A percentile compares a stretch with the other conserved stretches of the same genome.
phyloP scores from a whole-genome alignment of 345 rosid genomes.

The Eucalyptus victrix region DNA sequence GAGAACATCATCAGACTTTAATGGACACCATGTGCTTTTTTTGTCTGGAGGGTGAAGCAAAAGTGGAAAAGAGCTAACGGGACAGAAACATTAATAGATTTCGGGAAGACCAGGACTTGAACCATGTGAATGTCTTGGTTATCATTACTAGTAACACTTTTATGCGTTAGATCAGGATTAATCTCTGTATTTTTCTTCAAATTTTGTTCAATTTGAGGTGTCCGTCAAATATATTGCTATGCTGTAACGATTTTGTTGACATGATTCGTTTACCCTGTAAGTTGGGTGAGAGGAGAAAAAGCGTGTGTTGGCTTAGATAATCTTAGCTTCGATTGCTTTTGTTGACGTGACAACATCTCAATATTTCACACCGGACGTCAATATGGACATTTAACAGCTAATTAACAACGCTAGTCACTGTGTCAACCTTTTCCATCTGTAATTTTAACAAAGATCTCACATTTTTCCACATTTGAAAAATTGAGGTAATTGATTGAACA shows the following conservation, averaged over 20 bases:
- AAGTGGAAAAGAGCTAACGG: background rate
- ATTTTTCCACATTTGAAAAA: too few relatives aligned
- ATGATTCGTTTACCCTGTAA: background rate
- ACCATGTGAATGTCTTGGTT: background rate
- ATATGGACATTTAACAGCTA: background rate
- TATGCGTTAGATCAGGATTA: too few relatives aligned
- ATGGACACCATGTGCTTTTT: background rate
- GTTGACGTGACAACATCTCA: rapidly evolving
- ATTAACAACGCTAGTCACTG: too few relatives aligned
- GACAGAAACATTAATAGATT: background rate
- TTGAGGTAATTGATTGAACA: too few relatives aligned
- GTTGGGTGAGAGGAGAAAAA: background rate
- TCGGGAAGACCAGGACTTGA: background rate
- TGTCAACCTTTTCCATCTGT: rapidly evolving
- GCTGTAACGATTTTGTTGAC: background rate
- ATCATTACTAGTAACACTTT: background rate
- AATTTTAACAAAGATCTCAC: background rate
- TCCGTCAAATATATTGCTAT: background rate
- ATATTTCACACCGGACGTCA: rapidly evolving
- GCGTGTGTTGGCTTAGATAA: background rate
- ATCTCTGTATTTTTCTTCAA: background rate
- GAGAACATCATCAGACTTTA: too few relatives aligned
- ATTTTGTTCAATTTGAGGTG: background rate
- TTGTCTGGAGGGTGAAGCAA: too few relatives aligned
- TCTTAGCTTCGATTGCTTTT: background rate